Evolutionary conservation across 306 rosid species (phyloP).

Genomic region (Castanea mollissima): DNA sequence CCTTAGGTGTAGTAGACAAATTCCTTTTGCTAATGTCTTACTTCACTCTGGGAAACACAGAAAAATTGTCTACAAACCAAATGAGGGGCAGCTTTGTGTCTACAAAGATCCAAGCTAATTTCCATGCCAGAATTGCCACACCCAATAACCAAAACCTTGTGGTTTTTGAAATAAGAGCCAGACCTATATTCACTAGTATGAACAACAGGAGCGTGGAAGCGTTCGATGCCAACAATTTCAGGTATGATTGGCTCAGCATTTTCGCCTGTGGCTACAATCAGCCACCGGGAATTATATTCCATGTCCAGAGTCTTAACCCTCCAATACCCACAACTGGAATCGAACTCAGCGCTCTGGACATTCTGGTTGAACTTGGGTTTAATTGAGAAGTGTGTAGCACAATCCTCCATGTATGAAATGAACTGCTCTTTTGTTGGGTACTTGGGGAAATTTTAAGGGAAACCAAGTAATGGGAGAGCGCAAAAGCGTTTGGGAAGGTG

Average conservation of each 20-base stretch:
- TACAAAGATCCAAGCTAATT: conserved; percentile 49
- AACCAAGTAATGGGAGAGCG: conserved; percentile 65
- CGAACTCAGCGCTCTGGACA: conserved; percentile 54
- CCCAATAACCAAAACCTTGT: conserved; percentile 75
- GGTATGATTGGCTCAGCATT: conserved; percentile 86
- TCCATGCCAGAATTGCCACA: conserved; percentile 99
- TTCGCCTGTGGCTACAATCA: conserved; percentile 84
- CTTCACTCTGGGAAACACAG: conserved; percentile 66
- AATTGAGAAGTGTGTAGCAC: conserved; percentile 61
- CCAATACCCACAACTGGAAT: conserved; percentile 43
- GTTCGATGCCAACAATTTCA: conserved; percentile 48
- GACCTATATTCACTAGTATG: conserved; percentile 71
- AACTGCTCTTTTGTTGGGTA: conserved; percentile 81
- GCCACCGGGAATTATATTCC: conserved; percentile 60
- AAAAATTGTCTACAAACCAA: conserved; percentile 49
- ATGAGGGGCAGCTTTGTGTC: too few species aligned
- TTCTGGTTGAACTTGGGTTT: conserved; percentile 62
- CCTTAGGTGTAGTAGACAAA: conserved; percentile 67
- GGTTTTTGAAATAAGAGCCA: conserved; percentile 48
- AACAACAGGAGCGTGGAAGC: conserved; percentile 42
- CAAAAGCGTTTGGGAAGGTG: conserved; percentile 87
- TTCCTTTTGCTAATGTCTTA: conserved; percentile 46
- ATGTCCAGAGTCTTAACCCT: conserved; percentile 48
- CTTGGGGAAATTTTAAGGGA: conserved; percentile 63
- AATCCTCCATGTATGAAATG: conserved; percentile 73